Conservation (phyloP, 768 basidiomycete genomes). For the Russula virescens region DNA sequence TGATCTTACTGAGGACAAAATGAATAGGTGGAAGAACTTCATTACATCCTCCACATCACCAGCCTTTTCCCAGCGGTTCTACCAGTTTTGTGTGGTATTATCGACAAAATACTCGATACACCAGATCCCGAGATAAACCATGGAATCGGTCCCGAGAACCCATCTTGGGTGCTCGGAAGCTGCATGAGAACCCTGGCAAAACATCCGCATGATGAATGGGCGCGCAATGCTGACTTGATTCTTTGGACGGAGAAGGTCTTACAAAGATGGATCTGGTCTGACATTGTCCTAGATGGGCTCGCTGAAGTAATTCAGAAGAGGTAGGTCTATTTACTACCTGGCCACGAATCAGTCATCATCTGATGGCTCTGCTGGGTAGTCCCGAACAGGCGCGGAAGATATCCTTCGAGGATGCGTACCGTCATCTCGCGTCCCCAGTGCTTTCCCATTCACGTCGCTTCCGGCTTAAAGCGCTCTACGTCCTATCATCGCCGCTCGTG, state of each 20-base stretch:
- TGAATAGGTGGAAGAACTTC: constrained; percentile 45
- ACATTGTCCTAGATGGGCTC: constrained; percentile 49
- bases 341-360: neutral
- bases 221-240: constrained; percentile 39
- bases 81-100: constrained; percentile 39
- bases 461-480: constrained; percentile 57
- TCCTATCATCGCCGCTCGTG: constrained; percentile 53
- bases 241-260: constrained; percentile 44
- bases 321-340: constrained; percentile 37
- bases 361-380: constrained; percentile 19
- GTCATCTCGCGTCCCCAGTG: constrained; percentile 46
- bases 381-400: constrained; percentile 7
- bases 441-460: constrained; percentile 67
- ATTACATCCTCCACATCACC: constrained; percentile 50
- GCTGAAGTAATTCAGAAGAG: constrained; percentile 42
- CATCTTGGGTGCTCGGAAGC: constrained; percentile 53
- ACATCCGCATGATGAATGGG: constrained; percentile 43
- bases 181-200: constrained; percentile 51
- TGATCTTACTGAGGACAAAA: neutral
- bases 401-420: constrained; percentile 47
- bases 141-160: constrained; percentile 35
- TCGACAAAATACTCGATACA: constrained; percentile 37
- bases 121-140: constrained; percentile 29
- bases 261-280: constrained; percentile 54
- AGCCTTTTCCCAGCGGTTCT: constrained; percentile 44